Conservation (phyloP, 2,329 filamentous ascomycete species). For the Periconia digitata region DNA sequence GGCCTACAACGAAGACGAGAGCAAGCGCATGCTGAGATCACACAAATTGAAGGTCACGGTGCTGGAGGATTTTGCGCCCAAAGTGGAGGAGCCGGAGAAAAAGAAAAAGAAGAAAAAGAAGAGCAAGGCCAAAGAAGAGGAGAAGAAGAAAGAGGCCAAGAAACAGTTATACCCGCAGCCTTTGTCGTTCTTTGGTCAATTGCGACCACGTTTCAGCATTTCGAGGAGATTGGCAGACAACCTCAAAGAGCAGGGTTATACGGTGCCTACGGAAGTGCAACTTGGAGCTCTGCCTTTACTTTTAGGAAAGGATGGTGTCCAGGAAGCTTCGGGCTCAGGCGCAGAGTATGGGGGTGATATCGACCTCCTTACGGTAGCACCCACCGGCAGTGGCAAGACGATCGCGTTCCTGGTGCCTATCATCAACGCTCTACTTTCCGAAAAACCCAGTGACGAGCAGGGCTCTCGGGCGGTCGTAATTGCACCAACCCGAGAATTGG, state of each 20-base stretch:
- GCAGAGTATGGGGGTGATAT: conserved; percentile 47
- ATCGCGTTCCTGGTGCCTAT: conserved; percentile 88
- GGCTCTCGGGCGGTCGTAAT: conserved; percentile 48
- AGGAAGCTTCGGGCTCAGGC: conserved; percentile 15
- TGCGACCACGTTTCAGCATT: conserved; percentile 72
- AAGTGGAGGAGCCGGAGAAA: conserved; percentile 43
- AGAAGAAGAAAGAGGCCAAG: conserved; percentile 55
- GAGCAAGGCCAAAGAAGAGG: conserved; percentile 41
- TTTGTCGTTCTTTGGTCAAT: conserved; percentile 72
- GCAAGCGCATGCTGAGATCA: conserved; percentile 71
- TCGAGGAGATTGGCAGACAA: conserved; percentile 75
- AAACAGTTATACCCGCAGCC: conserved; percentile 76
- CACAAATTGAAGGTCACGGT: conserved; percentile 85
- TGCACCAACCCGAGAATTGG: conserved; percentile 55
- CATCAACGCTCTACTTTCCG: conserved; percentile 67
- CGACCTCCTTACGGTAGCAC: conserved; percentile 85
- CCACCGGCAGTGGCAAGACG: conserved; percentile 96
- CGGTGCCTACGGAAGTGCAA: conserved; percentile 89
- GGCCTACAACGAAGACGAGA: conserved; percentile 66
- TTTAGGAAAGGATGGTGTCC: conserved; percentile 49
- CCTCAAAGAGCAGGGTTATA: conserved; percentile 80
- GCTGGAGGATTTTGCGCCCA: conserved; percentile 53
- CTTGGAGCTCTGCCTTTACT: conserved; percentile 81
- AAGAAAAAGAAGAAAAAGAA: conserved; percentile 55
- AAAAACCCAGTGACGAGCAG: conserved; percentile 21